A percentile compares a stretch with the other conserved stretches of the same genome.
These are phyloP conservation scores for Pulveroboletus frians DNA, from an alignment of 768 basidiomycete species.

Conservation along the genomic window DNA sequence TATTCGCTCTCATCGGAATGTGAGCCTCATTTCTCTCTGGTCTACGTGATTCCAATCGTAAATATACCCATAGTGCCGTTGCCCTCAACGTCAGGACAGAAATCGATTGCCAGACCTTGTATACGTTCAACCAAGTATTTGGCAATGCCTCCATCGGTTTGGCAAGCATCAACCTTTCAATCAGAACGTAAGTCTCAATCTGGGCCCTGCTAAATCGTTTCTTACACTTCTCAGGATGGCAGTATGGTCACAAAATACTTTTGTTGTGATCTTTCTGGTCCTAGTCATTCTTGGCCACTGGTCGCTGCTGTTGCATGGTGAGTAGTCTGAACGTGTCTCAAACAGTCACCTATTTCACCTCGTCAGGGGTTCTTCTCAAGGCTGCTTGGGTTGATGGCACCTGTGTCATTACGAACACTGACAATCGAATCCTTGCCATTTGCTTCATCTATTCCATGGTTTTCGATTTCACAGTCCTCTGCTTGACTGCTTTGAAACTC, in stretches of 20 bases:
- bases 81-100: constrained; percentile 55
- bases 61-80: constrained; percentile 37
- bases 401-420: constrained; percentile 56
- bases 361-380: constrained; percentile 51
- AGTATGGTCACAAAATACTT: constrained; percentile 59
- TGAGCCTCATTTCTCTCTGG: constrained; percentile 30
- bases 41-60: neutral
- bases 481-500: constrained; percentile 59
- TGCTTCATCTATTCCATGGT: constrained; percentile 73
- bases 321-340: neutral
- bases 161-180: constrained; percentile 65
- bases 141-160: constrained; percentile 66
- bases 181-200: constrained; percentile 51
- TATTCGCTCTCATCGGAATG: constrained; percentile 68
- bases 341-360: neutral
- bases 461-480: constrained; percentile 62
- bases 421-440: constrained; percentile 54
- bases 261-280: constrained; percentile 48
- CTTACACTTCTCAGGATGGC: constrained; percentile 47
- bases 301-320: constrained; percentile 67
- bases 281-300: constrained; percentile 62
- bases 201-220: neutral
- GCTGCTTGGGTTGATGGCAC: constrained; percentile 49
- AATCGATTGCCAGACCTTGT: constrained; percentile 62
- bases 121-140: constrained; percentile 61